Percentiles rank a stretch among this genome's conserved stretches.
These are phyloP conservation scores for Kodamaea lidongshanica DNA, from an alignment of 805 yeast species.

Conservation along the genomic window DNA sequence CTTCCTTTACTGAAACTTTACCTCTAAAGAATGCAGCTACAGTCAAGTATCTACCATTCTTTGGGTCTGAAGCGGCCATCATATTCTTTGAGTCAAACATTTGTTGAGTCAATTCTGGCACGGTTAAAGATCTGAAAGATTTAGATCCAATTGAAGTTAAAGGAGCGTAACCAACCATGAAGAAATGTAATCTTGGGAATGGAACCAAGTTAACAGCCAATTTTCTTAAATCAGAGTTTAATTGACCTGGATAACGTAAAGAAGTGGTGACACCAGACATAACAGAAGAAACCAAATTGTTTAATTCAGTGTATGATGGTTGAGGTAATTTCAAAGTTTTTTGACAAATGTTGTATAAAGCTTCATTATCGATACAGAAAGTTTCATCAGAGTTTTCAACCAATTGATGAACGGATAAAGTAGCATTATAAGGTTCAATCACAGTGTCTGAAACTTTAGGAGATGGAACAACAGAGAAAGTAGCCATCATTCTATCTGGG, in stretches of 20 bases:
- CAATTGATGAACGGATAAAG: constrained; percentile 83
- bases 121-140: constrained; percentile 77
- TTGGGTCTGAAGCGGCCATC: constrained; percentile 95
- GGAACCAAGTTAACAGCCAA: constrained; percentile 93
- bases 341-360: constrained; percentile 83
- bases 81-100: constrained; percentile 86
- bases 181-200: constrained; percentile 91
- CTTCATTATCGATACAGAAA: constrained; percentile 93
- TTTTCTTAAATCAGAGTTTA: constrained; percentile 87
- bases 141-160: constrained; percentile 74
- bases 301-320: constrained; percentile 75
- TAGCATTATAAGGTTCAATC: constrained; percentile 92
- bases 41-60: constrained; percentile 84
- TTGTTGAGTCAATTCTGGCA: constrained; percentile 90
- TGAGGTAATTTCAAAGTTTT: constrained; percentile 73
- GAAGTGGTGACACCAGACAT: constrained; percentile 96
- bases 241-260: constrained; percentile 90
- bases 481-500: constrained; percentile 94
- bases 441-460: constrained; percentile 90
- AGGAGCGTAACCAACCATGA: constrained; percentile 94
- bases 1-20: constrained; percentile 86
- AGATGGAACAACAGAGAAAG: constrained; percentile 88
- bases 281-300: constrained; percentile 78
- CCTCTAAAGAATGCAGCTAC: constrained; percentile 95
- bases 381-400: constrained; percentile 90